Base-by-base conservation (phyloP, 805 yeast species). In the Candida chilensis region DNA sequence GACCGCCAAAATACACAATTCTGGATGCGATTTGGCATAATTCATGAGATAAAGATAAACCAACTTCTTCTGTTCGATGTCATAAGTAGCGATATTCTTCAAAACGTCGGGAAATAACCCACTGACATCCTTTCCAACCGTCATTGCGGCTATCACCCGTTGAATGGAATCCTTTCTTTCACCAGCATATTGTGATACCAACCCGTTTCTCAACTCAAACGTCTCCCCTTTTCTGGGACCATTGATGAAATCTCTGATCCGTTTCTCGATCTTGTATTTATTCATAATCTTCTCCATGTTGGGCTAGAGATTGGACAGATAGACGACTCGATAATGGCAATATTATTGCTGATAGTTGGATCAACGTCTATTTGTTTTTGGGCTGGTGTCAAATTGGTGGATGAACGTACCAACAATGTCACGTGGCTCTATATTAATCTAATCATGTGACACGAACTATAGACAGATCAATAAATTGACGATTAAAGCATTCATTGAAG, bases 121-220 rank as follows among this genome's bases (percentile, higher is more conserved):
- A 13, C 95, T 83, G 16, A 92, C 97, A 53, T 92, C 98, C 50
- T 92, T 92, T 8, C 97, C 97, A 18, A 87, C 74, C 0, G 98
- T 92, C 99, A 92, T 92, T 36, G 96, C 97, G 34, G 92, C 94
- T 48, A 92, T 92, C 14, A 94, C 95, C 36, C 95, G 72, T 57
- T 90, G 95, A 42, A 92, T 92, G 12, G 98, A 94, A 53, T 92
- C 98, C 52, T 92, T 92, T 36, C 96, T 71, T 48, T 94, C 97
- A 40, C 74, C 79, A 16, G 96, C 94, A 56, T 85, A 92, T 57
- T 86, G 96, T 6, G 96, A 86, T 4, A 88, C 96, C 32, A 92
- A 67, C 1, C 96, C 97, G 20, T 74, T 74, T 42, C 88, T 75
- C 45, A 92, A 71, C 57, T 92, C 98, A 44, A 72, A 84, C n/a